Evolutionary conservation across 257 asterid species (phyloP).

Genomic region (Solanum clarkiae): DNA sequence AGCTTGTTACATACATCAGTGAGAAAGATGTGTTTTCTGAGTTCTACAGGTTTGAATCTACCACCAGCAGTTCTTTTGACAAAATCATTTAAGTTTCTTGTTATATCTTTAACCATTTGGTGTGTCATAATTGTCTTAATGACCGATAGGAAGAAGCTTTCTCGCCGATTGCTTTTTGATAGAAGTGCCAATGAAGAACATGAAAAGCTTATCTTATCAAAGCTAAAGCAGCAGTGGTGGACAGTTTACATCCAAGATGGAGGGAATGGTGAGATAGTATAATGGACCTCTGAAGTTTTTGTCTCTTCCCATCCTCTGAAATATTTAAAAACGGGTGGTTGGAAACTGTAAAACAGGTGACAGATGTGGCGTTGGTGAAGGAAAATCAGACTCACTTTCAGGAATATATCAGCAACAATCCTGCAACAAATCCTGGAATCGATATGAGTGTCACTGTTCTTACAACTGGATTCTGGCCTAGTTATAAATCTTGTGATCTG

Average conservation of each 20-base stretch:
- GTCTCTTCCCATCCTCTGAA: neutral
- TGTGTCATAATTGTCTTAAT: neutral
- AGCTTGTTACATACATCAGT: constrained; percentile 29
- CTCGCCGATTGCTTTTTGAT: constrained; percentile 43
- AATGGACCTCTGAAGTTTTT: neutral
- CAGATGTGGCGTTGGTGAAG: constrained; percentile 33
- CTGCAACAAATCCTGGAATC: constrained; percentile 25
- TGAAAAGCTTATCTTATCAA: constrained; percentile 32
- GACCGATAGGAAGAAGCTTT: constrained; percentile 37
- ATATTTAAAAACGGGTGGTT: neutral
- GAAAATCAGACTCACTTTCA: constrained; percentile 29
- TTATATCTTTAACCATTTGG: neutral
- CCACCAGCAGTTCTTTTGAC: neutral
- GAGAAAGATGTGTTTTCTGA: constrained; percentile 52
- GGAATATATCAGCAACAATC: constrained; percentile 18
- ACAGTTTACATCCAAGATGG: constrained; percentile 54
- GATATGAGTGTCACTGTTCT: constrained; percentile 34
- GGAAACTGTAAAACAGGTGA: constrained; percentile 22
- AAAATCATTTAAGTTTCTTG: neutral
- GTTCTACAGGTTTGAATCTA: constrained; percentile 22
- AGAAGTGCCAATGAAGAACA: constrained; percentile 35
- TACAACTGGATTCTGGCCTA: constrained; percentile 60
- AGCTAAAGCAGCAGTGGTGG: constrained; percentile 46
- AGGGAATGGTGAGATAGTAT: constrained; percentile 37
- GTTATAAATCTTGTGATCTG: constrained; percentile 39